These are phyloP conservation scores for Pythium aristosporum DNA, from an alignment of 352 stramenopile genomes.

Conservation along the genomic window DNA sequence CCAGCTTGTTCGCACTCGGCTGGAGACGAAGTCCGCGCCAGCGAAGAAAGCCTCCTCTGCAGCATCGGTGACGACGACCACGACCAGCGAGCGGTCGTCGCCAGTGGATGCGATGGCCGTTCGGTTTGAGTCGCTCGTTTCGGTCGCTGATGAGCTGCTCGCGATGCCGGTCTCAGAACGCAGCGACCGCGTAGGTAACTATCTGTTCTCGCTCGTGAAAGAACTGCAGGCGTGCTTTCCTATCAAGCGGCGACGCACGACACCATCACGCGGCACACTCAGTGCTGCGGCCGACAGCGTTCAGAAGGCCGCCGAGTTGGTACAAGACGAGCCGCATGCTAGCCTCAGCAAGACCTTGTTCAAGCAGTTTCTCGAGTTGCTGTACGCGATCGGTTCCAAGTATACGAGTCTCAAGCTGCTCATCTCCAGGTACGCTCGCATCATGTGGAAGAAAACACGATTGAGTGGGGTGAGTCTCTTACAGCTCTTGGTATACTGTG, in stretches of 20 bases:
- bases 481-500: no score
- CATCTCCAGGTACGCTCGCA: conserved; percentile 1
- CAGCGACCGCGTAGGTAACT: conserved; percentile 1
- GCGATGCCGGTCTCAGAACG: conserved; percentile 6
- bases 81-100: background rate
- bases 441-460: no score
- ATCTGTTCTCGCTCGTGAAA: conserved; percentile 14
- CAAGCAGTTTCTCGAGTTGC: conserved; percentile 19
- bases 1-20: background rate
- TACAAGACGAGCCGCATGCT: background rate
- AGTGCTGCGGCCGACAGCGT: background rate
- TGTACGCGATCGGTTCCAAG: conserved; percentile 1
- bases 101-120: background rate
- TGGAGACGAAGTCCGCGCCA: background rate
- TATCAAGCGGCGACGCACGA: background rate
- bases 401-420: conserved; percentile 11
- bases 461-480: no score
- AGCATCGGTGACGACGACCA: no score
- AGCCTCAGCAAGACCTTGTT: background rate
- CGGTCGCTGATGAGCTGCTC: conserved; percentile 9
- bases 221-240: conserved; percentile 10
- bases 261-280: background rate
- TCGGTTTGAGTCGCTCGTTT: conserved; percentile 7
- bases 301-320: conserved; percentile 10
- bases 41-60: no score